Base-by-base conservation (phyloP, 1,284 basidiomycete species). In the Gymnopus androsaceus region DNA sequence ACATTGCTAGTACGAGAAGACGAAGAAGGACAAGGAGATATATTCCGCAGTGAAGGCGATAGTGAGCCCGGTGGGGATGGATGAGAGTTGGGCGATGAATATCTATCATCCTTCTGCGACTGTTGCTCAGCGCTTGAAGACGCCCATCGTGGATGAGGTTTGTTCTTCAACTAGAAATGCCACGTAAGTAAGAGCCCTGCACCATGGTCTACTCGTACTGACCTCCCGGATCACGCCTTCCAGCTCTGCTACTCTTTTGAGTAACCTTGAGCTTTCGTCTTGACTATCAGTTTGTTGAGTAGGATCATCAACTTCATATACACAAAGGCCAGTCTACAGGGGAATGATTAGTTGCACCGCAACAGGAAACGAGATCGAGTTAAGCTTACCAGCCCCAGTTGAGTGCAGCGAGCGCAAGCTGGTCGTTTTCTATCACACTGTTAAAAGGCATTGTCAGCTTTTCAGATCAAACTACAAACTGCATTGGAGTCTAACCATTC, bases 211-310 rank as follows among this genome's bases (percentile, higher is more conserved):
- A n/a, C n/a, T n/a, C n/a, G 17, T 50, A 64, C 67, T 58, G 66
- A 85, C 86, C 75, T 92, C 89, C 37, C 90, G 83, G 56, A 93
- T 88, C 30, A 93, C 88, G 54, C 87, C 85, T 69, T 94, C 91
- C 2, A 94, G 77, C 64, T 94, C 90, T 7, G 90, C 89, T 30
- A 93, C 86, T 38, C 90, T 83, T 57, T 84, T 83, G 53, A 88
- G 80, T 30, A 93, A 75, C 37, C 85, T 78, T 38, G 82, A 78
- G 37, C 79, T 79, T 66, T 92, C 90, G 56, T 87, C 86, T 59
- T 78, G 76, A n/a, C 64, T 63, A 52, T 76, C 72, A 12, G 66
- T 63, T 74, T 77, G 71, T 74, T 85, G 76, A 68, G 75, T 83
- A 7, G 85, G 85, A 65, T 92, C 88, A 65, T 92, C 90, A 3